Evolutionary conservation across 140 eudicot genomes (phyloP).

Genomic region (Oenanthe javanica): DNA sequence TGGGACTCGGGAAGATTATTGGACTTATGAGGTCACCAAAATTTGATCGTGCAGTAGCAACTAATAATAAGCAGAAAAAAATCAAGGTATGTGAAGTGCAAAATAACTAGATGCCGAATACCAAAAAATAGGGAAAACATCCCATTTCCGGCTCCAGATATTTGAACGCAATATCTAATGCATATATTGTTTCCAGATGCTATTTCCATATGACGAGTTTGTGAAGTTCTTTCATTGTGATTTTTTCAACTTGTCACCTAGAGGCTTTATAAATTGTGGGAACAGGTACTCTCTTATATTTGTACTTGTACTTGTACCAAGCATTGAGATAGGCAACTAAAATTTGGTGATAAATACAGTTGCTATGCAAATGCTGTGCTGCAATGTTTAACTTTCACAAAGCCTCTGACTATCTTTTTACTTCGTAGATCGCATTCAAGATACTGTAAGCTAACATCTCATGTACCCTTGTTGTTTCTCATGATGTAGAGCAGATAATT

Average conservation of each 20-base stretch:
- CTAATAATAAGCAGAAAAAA: constrained; percentile 40
- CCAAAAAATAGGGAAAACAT: neutral
- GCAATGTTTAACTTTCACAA: constrained; percentile 83
- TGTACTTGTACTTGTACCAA: neutral
- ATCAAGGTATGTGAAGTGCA: constrained; percentile 34
- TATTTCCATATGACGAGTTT: constrained; percentile 83
- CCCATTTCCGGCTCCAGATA: neutral
- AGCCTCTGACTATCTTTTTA: constrained; percentile 67
- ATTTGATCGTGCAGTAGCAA: constrained; percentile 24
- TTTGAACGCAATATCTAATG: neutral
- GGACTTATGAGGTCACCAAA: constrained; percentile 57
- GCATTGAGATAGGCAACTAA: neutral
- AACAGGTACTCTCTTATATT: constrained; percentile 47
- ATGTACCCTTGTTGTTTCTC: neutral
- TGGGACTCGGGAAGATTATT: constrained; percentile 55
- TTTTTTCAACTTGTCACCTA: constrained; percentile 49
- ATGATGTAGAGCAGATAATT: neutral
- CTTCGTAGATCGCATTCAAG: constrained; percentile 75
- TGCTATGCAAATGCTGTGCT: constrained; percentile 92
- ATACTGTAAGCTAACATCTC: constrained; percentile 42
- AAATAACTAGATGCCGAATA: neutral
- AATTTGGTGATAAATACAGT: constrained; percentile 25
- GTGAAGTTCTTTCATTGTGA: constrained; percentile 52
- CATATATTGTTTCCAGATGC: constrained; percentile 44
- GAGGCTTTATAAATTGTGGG: constrained; percentile 87